Evolutionary conservation across 2,329 filamentous ascomycete genomes (phyloP).

Genomic region (Beauveria caledonica): DNA sequence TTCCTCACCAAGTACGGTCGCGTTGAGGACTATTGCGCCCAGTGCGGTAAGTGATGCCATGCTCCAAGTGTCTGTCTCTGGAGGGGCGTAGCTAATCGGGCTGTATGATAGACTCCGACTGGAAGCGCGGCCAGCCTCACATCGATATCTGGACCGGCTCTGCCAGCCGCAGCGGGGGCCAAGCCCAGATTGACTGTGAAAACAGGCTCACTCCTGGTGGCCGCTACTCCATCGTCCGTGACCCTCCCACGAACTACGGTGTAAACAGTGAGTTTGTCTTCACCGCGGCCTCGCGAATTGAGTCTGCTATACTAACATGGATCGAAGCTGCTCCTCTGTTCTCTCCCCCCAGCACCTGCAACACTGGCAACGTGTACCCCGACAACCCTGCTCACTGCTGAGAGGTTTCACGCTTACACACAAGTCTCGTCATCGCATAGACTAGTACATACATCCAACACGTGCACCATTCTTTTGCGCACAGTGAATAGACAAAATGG

Average conservation of each 20-base stretch:
- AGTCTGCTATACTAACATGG: not conserved
- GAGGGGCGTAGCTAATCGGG: not conserved
- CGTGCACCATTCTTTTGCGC: not conserved
- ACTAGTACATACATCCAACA: not conserved
- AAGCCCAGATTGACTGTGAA: conserved; percentile 17
- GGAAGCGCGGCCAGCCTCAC: conserved; percentile 14
- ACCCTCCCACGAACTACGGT: conserved; percentile 17
- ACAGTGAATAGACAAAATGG: not conserved
- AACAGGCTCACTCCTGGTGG: conserved; percentile 15
- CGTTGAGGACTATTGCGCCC: conserved; percentile 15
- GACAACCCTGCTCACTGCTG: conserved; percentile 17
- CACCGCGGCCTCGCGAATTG: no score
- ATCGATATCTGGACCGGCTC: conserved; percentile 18
- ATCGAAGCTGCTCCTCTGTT: conserved; percentile 15
- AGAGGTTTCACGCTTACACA: not conserved
- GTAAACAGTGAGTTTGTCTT: conserved; percentile 14
- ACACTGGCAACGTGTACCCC: conserved; percentile 16
- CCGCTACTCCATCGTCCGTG: conserved; percentile 16
- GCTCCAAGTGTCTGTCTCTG: no score
- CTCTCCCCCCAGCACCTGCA: conserved; percentile 16
- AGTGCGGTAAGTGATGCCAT: conserved; percentile 13
- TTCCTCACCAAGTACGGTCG: conserved; percentile 18
- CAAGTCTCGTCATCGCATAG: not conserved
- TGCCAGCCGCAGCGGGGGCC: conserved; percentile 13
- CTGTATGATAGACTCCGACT: conserved; percentile 3